A percentile compares a stretch with the other conserved stretches of the same genome.
phyloP scores from a whole-genome alignment of 2,329 filamentous ascomycete species.

The Neofusicoccum umdonicola region DNA sequence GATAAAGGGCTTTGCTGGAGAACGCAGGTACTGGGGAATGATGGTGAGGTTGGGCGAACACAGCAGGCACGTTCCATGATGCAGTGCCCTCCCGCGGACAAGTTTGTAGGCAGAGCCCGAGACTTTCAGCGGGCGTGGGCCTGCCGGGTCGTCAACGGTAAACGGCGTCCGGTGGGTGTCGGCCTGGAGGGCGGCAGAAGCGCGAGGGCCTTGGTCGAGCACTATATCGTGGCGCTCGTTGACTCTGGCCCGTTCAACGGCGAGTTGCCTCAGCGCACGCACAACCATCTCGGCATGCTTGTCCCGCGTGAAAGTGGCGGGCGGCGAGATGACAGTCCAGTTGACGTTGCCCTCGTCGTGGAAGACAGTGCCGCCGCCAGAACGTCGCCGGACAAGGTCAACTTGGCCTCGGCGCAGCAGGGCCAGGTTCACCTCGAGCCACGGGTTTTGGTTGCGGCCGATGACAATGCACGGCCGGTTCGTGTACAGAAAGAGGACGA shows the following conservation, averaged over 20 bases:
- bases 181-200: constrained; percentile 27
- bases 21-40: constrained; percentile 70
- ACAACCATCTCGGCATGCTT: constrained; percentile 92
- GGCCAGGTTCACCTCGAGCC: constrained; percentile 80
- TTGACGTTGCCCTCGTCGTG: constrained; percentile 93
- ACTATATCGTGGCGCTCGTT: constrained; percentile 95
- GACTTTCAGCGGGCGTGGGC: constrained; percentile 62
- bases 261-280: constrained; percentile 66
- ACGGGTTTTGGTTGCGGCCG: constrained; percentile 96
- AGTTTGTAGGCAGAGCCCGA: constrained; percentile 96
- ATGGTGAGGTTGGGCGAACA: constrained; percentile 68
- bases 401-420: constrained; percentile 52
- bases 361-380: constrained; percentile 89
- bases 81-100: constrained; percentile 74
- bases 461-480: constrained; percentile 87
- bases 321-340: constrained; percentile 86
- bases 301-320: constrained; percentile 73
- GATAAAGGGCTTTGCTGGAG: constrained; percentile 75
- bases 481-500: constrained; percentile 80
- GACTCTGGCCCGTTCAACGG: constrained; percentile 63
- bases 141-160: constrained; percentile 30
- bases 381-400: constrained; percentile 75
- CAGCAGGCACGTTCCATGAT: constrained; percentile 90
- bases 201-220: constrained; percentile 48
- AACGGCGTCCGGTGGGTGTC: constrained; percentile 48